Conservation (phyloP, 805 yeast species). For the Priceomyces medius region DNA sequence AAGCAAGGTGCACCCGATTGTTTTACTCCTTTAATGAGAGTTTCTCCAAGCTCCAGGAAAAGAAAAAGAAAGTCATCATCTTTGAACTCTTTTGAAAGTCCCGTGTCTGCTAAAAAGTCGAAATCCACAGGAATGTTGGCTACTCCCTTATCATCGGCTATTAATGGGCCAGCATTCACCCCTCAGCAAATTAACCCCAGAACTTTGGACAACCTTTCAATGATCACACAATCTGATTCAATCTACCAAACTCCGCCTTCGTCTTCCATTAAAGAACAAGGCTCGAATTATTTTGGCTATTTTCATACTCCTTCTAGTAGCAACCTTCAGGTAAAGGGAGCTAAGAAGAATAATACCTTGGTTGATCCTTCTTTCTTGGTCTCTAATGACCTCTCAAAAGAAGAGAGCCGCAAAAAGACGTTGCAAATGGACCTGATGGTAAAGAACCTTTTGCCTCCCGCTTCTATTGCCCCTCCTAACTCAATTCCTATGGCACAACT, state of each 20-base stretch:
- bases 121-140: slow-evolving; percentile 7
- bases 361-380: slow-evolving; percentile 2
- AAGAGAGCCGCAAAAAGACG: not conserved
- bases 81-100: slow-evolving; percentile 12
- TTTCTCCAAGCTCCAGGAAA: slow-evolving; percentile 26
- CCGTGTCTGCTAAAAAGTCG: not conserved
- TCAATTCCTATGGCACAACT: not conserved
- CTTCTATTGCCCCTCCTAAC: slow-evolving; percentile 2
- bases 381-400: not conserved
- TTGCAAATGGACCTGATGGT: not conserved
- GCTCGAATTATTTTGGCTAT: slow-evolving; percentile 1
- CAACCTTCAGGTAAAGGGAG: slow-evolving; percentile 1
- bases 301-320: not conserved
- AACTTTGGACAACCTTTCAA: slow-evolving; percentile 34
- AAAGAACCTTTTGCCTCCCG: slow-evolving; percentile 6
- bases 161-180: slow-evolving; percentile 14
- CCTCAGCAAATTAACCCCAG: slow-evolving; percentile 28
- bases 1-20: slow-evolving; percentile 43
- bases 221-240: slow-evolving; percentile 24
- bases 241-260: slow-evolving; percentile 22
- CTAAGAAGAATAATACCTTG: slow-evolving; percentile 1
- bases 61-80: slow-evolving; percentile 14
- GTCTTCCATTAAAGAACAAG: slow-evolving; percentile 13
- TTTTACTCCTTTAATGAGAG: slow-evolving; percentile 45
- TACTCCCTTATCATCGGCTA: slow-evolving; percentile 21